Evolutionary conservation across 768 basidiomycete species (phyloP).

Genomic region (Lactarius vividus): DNA sequence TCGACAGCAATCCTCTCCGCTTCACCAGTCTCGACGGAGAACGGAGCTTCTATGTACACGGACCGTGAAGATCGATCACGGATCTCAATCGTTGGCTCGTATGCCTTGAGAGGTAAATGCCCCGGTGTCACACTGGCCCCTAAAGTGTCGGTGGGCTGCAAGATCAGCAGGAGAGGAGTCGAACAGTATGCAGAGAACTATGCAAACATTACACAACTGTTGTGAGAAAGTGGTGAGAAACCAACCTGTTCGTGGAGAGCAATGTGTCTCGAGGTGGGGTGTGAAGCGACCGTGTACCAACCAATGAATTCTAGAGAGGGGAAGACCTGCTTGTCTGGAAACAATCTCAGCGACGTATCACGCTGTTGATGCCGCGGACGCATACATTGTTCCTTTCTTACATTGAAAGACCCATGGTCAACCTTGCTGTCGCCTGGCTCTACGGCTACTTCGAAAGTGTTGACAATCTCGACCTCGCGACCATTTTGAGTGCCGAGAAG

Average conservation of each 20-base stretch:
- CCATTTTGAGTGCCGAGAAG: conserved; percentile 92
- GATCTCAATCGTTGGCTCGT: conserved; percentile 87
- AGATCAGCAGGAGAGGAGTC: conserved; percentile 82
- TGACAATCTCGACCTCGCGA: conserved; percentile 94
- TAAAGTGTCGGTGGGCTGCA: conserved; percentile 51
- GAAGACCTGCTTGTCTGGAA: conserved; percentile 93
- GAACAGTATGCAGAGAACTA: conserved; percentile 86
- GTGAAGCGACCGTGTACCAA: conserved; percentile 90
- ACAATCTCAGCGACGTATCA: not conserved
- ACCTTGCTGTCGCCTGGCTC: conserved; percentile 53
- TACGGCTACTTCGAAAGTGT: conserved; percentile 88
- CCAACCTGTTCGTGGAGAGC: conserved; percentile 81
- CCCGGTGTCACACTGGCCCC: conserved; percentile 58
- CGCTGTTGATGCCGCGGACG: conserved; percentile 9
- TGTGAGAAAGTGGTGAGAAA: conserved; percentile 2
- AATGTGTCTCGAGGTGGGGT: conserved; percentile 72
- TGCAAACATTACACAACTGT: conserved; percentile 4
- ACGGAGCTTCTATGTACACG: conserved; percentile 82
- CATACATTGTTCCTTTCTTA: conserved; percentile 83
- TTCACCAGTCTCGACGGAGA: conserved; percentile 93
- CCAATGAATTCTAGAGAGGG: conserved; percentile 96
- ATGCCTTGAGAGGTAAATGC: conserved; percentile 88
- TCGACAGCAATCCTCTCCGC: conserved; percentile 99
- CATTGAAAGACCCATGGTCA: conserved; percentile 78
- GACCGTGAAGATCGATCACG: conserved; percentile 72